Percentiles rank a stretch among this genome's conserved stretches.
Conservation (phyloP, 1,139 yeast genomes). For the Blastobotrys malaysiensis region DNA sequence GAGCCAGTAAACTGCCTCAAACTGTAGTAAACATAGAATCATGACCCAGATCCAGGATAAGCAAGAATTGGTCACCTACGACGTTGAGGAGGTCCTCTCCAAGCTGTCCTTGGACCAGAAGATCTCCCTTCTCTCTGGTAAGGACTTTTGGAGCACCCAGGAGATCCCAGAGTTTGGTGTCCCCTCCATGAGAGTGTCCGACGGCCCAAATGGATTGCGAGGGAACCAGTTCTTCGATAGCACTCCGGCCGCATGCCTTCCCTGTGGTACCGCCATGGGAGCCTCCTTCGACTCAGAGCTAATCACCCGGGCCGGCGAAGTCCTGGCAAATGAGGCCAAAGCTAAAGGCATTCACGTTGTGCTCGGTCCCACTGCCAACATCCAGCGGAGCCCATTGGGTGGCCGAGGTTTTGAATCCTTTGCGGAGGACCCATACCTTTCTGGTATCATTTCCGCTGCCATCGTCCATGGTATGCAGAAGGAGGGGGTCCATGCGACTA, state of each 20-base stretch:
- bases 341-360: conserved; percentile 47
- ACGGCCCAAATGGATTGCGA: conserved; percentile 54
- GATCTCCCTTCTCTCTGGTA: conserved; percentile 44
- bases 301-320: conserved; percentile 40
- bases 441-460: conserved; percentile 48
- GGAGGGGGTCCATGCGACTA: conserved; percentile 48
- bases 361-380: conserved; percentile 52
- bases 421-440: conserved; percentile 55
- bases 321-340: conserved; percentile 48
- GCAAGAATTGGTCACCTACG: conserved; percentile 14
- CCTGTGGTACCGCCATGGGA: conserved; percentile 45
- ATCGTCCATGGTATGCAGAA: conserved; percentile 52
- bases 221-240: conserved; percentile 46
- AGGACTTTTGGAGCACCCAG: conserved; percentile 46
- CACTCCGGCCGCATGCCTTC: conserved; percentile 48
- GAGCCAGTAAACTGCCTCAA: too few species aligned
- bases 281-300: conserved; percentile 42
- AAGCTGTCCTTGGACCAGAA: conserved; percentile 47
- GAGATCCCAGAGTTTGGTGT: conserved; percentile 44
- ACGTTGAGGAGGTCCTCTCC: conserved; percentile 41
- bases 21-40: too few species aligned
- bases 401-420: conserved; percentile 63
- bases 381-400: conserved; percentile 55
- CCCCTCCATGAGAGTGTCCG: conserved; percentile 38
- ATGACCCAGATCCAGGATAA: background rate